Evolutionary conservation across 345 rosid genomes (phyloP).

Genomic region (Draba incana): DNA sequence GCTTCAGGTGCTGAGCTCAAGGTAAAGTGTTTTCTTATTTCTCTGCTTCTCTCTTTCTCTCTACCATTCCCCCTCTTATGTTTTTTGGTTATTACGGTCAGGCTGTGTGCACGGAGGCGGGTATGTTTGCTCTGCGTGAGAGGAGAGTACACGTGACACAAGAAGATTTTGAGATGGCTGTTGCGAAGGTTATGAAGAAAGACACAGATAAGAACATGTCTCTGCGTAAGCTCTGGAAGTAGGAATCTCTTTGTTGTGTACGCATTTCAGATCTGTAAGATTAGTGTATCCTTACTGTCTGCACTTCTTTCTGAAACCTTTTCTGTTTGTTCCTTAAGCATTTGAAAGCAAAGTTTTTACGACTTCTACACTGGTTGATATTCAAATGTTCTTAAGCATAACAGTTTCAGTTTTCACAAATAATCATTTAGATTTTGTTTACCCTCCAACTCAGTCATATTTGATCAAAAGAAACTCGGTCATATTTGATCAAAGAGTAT

Average conservation of each 20-base stretch:
- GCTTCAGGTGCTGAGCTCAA: slow-evolving; percentile 99
- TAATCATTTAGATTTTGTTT: neutral
- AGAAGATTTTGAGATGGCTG: slow-evolving; percentile 99
- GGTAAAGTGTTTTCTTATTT: slow-evolving; percentile 47
- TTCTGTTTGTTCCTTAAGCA: neutral
- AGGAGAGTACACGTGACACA: slow-evolving; percentile 97
- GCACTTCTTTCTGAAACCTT: slow-evolving; percentile 5
- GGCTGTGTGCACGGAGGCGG: slow-evolving; percentile 99
- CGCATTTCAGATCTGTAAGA: neutral
- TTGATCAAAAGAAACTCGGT: no score
- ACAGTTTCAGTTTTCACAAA: neutral
- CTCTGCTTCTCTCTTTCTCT: neutral
- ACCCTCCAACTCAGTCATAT: no score
- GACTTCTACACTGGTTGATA: neutral
- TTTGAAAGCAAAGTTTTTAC: slow-evolving; percentile 8
- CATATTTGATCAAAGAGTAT: no score
- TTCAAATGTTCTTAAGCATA: neutral
- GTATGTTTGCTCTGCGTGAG: slow-evolving; percentile 99
- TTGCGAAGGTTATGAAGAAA: slow-evolving; percentile 99
- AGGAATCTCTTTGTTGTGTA: slow-evolving; percentile 20
- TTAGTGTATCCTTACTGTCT: neutral
- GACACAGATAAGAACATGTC: slow-evolving; percentile 99
- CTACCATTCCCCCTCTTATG: neutral
- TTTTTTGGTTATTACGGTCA: slow-evolving; percentile 34
- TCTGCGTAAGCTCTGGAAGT: slow-evolving; percentile 96